A percentile compares a stretch with the other conserved stretches of the same genome.
phyloP scores from a whole-genome alignment of 1,139 yeast genomes.

The Taiozyma sp. region DNA sequence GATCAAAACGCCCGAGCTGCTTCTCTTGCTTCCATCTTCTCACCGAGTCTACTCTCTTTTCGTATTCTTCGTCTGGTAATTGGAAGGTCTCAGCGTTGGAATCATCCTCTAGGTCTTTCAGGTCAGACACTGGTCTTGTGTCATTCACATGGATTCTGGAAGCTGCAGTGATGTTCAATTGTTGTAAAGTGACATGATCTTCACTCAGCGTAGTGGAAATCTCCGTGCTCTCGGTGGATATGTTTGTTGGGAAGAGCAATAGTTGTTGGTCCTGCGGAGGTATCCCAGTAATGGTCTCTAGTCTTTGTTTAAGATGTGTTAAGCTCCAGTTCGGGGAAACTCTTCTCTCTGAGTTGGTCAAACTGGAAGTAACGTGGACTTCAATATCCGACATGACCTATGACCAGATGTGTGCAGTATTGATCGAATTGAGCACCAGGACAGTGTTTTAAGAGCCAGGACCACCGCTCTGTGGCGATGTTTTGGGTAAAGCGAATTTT shows the following conservation, averaged over 20 bases:
- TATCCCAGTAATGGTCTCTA: slow-evolving; percentile 78
- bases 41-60: slow-evolving; percentile 53
- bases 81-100: slow-evolving; percentile 38
- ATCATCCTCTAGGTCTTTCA: slow-evolving; percentile 33
- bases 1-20: slow-evolving; percentile 68
- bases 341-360: slow-evolving; percentile 68
- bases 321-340: slow-evolving; percentile 62
- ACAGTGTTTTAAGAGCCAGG: neutral
- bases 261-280: slow-evolving; percentile 55
- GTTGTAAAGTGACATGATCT: slow-evolving; percentile 12
- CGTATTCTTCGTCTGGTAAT: slow-evolving; percentile 65
- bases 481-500: neutral
- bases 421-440: neutral
- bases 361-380: slow-evolving; percentile 55
- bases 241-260: slow-evolving; percentile 39
- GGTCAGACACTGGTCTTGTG: slow-evolving; percentile 43
- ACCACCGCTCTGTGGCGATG: neutral
- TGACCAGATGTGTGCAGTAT: neutral
- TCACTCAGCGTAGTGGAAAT: slow-evolving; percentile 21
- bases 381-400: slow-evolving; percentile 40
- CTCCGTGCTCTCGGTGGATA: slow-evolving; percentile 33
- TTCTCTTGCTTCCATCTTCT: slow-evolving; percentile 69
- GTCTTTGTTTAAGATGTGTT: slow-evolving; percentile 44
- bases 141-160: slow-evolving; percentile 49
- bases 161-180: slow-evolving; percentile 18